A percentile compares a stretch with the other conserved stretches of the same genome.
Conservation (phyloP, 1,284 basidiomycete genomes). For the Mycena sp. region DNA sequence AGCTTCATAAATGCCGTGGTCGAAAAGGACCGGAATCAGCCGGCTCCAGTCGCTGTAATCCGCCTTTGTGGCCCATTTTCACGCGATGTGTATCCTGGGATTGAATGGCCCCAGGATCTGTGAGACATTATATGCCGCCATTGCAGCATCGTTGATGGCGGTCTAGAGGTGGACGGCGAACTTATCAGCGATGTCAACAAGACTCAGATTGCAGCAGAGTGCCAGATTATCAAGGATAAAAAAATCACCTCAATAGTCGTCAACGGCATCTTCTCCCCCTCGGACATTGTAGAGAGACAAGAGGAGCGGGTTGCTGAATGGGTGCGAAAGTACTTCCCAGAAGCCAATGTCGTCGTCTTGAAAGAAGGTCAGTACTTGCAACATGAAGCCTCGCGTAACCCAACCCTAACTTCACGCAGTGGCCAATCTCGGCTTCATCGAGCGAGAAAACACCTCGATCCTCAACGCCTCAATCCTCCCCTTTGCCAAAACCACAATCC, state of each 20-base stretch:
- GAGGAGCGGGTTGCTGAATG: constrained; percentile 56
- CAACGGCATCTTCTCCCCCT: constrained; percentile 60
- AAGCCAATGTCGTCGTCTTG: constrained; percentile 46
- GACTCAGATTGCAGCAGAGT: constrained; percentile 52
- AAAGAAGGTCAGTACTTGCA: constrained; percentile 39
- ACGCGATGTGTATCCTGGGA: constrained; percentile 49
- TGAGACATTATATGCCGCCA: constrained; percentile 36
- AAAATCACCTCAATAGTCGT: constrained; percentile 56
- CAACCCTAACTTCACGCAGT: constrained; percentile 38
- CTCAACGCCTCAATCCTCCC: constrained; percentile 68
- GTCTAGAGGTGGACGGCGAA: constrained; percentile 61
- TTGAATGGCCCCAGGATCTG: constrained; percentile 49
- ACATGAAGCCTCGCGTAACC: background rate
- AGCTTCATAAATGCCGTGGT: constrained; percentile 65
- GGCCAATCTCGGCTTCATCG: constrained; percentile 63
- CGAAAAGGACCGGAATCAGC: constrained; percentile 54
- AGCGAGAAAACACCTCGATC: constrained; percentile 71
- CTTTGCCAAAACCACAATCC: constrained; percentile 62
- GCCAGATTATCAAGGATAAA: constrained; percentile 46
- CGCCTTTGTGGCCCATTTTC: constrained; percentile 59
- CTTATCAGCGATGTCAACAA: constrained; percentile 52
- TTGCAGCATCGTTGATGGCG: constrained; percentile 46
- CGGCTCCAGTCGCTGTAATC: constrained; percentile 62
- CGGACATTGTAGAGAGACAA: constrained; percentile 54
- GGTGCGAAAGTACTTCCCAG: constrained; percentile 51